A percentile compares a stretch with the other conserved stretches of the same genome.
Evolutionary conservation across 2,329 filamentous ascomycete genomes (phyloP).

Genomic region (Chrysosporium keratinophilum): DNA sequence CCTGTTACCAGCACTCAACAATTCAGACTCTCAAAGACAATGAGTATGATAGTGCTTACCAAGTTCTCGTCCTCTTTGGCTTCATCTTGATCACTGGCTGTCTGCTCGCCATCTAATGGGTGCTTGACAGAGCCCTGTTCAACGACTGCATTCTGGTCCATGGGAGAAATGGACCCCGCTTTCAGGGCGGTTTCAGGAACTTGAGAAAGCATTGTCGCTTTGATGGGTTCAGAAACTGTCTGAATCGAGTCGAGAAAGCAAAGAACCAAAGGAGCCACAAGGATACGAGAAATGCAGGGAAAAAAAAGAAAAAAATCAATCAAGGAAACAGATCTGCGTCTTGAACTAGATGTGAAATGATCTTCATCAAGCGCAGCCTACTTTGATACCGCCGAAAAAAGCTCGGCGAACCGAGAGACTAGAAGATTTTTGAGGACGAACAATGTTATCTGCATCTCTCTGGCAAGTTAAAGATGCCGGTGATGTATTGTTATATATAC

Average conservation of each 20-base stretch:
- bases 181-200: background rate
- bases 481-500: no score
- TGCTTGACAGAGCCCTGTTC: background rate
- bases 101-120: background rate
- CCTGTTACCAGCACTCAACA: background rate
- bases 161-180: background rate
- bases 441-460: no score
- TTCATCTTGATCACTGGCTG: conserved; percentile 5
- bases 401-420: no score
- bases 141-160: background rate
- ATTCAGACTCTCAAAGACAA: background rate
- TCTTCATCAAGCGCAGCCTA: no score
- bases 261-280: background rate
- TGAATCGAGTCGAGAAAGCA: background rate
- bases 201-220: background rate
- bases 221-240: background rate
- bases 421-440: no score
- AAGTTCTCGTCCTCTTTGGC: conserved; percentile 9
- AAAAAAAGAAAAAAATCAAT: no score
- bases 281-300: no score
- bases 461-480: no score
- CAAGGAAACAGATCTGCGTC: no score
- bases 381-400: no score
- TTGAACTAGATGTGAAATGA: no score
- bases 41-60: conserved; percentile 1